Evolutionary conservation across 345 rosid genomes (phyloP), one percentile per base, ranked within the genome.

Genomic region (Corchorus olitorius): DNA sequence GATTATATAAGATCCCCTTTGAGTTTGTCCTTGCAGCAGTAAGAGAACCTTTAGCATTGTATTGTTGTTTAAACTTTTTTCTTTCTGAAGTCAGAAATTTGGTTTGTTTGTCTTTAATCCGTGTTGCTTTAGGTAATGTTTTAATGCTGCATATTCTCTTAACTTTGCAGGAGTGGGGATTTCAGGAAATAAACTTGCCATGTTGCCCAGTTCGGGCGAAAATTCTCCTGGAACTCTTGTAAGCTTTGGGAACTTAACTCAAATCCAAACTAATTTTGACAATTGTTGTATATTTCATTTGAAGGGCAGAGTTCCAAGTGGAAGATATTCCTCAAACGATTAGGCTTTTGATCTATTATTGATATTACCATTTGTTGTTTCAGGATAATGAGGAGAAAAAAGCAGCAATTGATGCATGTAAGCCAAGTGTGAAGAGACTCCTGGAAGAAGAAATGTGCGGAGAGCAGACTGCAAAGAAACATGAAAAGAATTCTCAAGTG

Each of bases 371-470:
- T 33, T 58, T 45, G 55, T 16, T 76, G 56, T 76, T 77, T 77
- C 89, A 93, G 98, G 90, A 74, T 75, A 77, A 80, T 75, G 89
- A 87, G 82, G 87, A 88, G 77, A 81, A 77, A 70, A 80, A 78
- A 61, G 65, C 27, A 48, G 65, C 65, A 19, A 43, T 65, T 56
- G 77, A 73, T 70, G 63, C 81, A 67, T 74, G 82, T 49, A 90
- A 86, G 82, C 92, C 96, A 72, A 92, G 97, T 78, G 93, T 97
- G 81, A 94, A 94, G 89, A 89, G 83, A 78, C 99, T 94, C 77
- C 92, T 97, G 22, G 99, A 95, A 77, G 93, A 94, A 81, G 99
- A 94, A 82, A 90, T 94, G 89, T 81, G 86, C 49, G 72, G 70
- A 19, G 92, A 90, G 80, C 81, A 82, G 69, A 83, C 56, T 59